Conservation (phyloP, 2,329 filamentous ascomycete genomes). For the Keithomyces neogunnii region DNA sequence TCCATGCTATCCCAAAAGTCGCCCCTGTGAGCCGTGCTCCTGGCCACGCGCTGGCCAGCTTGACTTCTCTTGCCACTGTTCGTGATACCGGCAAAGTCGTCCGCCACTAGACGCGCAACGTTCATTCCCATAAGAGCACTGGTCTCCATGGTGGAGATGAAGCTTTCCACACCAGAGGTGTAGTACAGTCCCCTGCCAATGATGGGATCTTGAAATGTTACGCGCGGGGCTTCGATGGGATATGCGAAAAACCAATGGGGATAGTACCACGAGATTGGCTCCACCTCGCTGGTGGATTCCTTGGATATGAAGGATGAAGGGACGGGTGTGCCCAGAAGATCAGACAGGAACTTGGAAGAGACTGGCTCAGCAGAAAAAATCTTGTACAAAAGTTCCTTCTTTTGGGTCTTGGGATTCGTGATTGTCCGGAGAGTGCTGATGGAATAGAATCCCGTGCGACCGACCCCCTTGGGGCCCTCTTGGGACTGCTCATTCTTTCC, state of each 20-base stretch:
- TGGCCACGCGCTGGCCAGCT: not conserved
- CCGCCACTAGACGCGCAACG: constrained; percentile 61
- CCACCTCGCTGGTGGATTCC: constrained; percentile 24
- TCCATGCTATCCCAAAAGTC: constrained; percentile 13
- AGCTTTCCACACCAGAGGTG: constrained; percentile 74
- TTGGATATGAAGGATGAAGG: constrained; percentile 31
- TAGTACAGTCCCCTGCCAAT: constrained; percentile 62
- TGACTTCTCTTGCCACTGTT: not conserved
- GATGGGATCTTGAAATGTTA: constrained; percentile 76
- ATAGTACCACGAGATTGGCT: constrained; percentile 65
- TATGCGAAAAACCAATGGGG: constrained; percentile 77
- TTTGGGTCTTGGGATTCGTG: constrained; percentile 48
- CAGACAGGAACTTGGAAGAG: constrained; percentile 43
- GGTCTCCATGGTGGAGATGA: constrained; percentile 97
- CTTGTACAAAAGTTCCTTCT: constrained; percentile 54
- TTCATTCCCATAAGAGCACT: constrained; percentile 87
- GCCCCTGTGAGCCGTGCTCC: not conserved
- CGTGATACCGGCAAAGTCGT: constrained; percentile 37
- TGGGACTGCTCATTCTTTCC: constrained; percentile 45
- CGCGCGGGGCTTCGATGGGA: constrained; percentile 72
- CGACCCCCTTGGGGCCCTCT: constrained; percentile 50
- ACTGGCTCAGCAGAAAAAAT: constrained; percentile 52
- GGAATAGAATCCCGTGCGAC: constrained; percentile 74
- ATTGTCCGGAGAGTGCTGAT: constrained; percentile 64
- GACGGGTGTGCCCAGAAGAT: constrained; percentile 40